Conservation (phyloP, 2,329 filamentous ascomycete genomes). For the Pseudogymnoascus sp. region DNA sequence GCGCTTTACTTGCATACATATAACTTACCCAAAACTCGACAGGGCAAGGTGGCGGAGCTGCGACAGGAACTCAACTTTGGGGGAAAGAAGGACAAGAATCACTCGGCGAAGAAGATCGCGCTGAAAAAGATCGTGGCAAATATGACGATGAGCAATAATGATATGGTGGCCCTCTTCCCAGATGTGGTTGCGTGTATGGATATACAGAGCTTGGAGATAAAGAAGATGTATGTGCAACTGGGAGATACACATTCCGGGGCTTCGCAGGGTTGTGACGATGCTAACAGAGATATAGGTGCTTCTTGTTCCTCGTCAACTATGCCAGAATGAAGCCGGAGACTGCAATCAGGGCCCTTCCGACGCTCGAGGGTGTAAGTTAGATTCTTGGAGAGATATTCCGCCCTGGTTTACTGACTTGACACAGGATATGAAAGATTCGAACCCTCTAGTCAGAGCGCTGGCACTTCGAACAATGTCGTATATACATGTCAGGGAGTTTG, state of each 20-base stretch:
- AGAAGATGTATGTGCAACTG: conserved; percentile 76
- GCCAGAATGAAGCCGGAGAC: conserved; percentile 90
- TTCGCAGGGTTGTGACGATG: conserved; percentile 16
- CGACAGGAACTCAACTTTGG: conserved; percentile 89
- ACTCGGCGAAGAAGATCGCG: conserved; percentile 90
- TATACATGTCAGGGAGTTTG: conserved; percentile 91
- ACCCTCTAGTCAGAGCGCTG: conserved; percentile 85
- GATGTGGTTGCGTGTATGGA: conserved; percentile 96
- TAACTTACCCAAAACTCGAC: conserved; percentile 37
- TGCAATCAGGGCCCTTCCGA: conserved; percentile 85
- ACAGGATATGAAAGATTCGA: conserved; percentile 88
- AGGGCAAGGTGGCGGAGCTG: conserved; percentile 98
- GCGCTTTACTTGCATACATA: conserved; percentile 21
- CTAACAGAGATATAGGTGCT: conserved; percentile 62
- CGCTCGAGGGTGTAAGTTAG: conserved; percentile 64
- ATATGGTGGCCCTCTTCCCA: conserved; percentile 95
- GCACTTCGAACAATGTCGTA: conserved; percentile 95
- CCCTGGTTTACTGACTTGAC: conserved; percentile 9
- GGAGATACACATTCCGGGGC: background rate
- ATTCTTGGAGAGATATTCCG: background rate
- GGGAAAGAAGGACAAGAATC: conserved; percentile 97
- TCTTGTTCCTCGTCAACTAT: conserved; percentile 95
- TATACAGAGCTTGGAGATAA: conserved; percentile 90
- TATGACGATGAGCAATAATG: conserved; percentile 99
- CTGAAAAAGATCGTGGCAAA: conserved; percentile 99